Evolutionary conservation across 495 filamentous ascomycete species (phyloP).

Genomic region (Beverwykella pulmonaria): DNA sequence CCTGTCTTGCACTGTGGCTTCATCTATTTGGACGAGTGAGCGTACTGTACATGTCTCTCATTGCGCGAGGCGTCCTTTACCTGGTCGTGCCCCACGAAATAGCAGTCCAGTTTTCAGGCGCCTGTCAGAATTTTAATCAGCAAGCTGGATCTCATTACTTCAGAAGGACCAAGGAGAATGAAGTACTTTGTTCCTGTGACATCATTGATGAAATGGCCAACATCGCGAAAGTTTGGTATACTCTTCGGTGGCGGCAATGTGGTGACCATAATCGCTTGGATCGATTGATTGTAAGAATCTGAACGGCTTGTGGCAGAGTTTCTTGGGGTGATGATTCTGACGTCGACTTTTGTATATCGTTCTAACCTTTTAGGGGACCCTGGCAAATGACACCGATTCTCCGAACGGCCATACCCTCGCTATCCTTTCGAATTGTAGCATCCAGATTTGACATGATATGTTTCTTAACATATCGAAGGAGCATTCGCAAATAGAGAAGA

Average conservation of each 20-base stretch:
- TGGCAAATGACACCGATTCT: neutral
- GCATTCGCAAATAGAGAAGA: neutral
- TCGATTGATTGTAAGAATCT: neutral
- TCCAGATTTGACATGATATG: too few relatives aligned
- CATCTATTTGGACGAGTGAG: conserved; percentile 55
- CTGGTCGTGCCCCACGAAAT: conserved; percentile 72
- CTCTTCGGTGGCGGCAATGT: conserved; percentile 54
- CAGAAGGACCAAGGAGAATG: neutral
- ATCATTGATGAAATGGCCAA: conserved; percentile 71
- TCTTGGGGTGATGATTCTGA: neutral
- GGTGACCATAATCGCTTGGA: conserved; percentile 28
- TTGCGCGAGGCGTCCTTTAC: conserved; percentile 44
- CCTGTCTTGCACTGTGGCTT: conserved; percentile 68
- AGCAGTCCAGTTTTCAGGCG: conserved; percentile 69
- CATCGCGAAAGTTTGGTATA: conserved; percentile 83
- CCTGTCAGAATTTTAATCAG: conserved; percentile 43
- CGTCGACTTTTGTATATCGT: neutral
- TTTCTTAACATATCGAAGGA: too few relatives aligned
- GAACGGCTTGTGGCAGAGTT: neutral
- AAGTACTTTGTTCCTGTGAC: conserved; percentile 53
- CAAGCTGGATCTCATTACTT: neutral
- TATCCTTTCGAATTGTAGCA: too few relatives aligned
- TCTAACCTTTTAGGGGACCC: neutral
- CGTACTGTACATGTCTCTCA: neutral
- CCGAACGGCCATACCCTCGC: too few relatives aligned